Evolutionary conservation across 768 basidiomycete species (phyloP), one percentile per base, ranked within the genome.

Genomic region (Pisolithus albus): DNA sequence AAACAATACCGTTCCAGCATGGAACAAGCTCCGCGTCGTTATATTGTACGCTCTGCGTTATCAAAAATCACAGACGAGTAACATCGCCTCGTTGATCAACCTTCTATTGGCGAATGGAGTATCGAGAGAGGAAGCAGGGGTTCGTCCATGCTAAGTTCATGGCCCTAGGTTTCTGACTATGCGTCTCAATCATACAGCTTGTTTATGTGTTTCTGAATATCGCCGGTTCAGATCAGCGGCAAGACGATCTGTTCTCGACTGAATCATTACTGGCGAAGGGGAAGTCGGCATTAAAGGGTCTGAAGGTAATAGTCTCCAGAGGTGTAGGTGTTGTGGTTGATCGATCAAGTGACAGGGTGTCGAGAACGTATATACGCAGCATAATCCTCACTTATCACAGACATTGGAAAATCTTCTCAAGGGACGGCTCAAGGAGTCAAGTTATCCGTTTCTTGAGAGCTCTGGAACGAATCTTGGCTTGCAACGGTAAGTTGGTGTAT

Each of bases 361-460:
- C 4, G 96, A 99, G 70, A 99, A 99, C 61, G 94, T 98, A 15
- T 99, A 97, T 65, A 99, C 92, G 51, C 96, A 98, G 59, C 96
- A 98, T 61, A 84, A 83, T 15, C 96, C 96, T 7, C 93, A 94
- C 67, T 74, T 99, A 5, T 84, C 88, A 1, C 87, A 96, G 62
- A 98, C 95, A 2, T 70, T 98, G 15, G 96, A 99, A 61, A 79
- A 88, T 48, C 70, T 99, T 4, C 79, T 94, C 61, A 91, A 83
- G 64, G 94, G 93, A 9, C 77, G 86, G 49, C 68, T 99, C 53
- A 84, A 81, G 59, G 96, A 99, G 57, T 78, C 83, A 3, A 92
- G 82, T 53, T 91, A 98, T 68, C 93, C 95, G 2, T 98, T 92
- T 75, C 59, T 93, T 6, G 86, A 84, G 9, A 84, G 86, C 8